phyloP scores from a whole-genome alignment of 148 eudicot species.

The Nepenthes gracilis region DNA sequence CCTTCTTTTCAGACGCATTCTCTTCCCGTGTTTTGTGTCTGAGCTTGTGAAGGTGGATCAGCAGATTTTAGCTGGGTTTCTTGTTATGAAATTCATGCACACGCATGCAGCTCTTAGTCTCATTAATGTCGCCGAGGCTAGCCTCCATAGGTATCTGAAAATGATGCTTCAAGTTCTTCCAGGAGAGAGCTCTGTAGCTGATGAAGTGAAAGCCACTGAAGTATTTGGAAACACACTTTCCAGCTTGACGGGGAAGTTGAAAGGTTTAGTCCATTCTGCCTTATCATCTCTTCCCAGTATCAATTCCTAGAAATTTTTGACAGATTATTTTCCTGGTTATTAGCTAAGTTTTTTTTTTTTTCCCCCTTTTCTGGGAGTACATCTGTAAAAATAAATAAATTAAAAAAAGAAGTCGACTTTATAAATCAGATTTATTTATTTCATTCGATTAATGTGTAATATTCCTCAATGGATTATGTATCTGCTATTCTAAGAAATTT shows the following conservation, averaged over 20 bases:
- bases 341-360: not conserved
- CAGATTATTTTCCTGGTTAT: not conserved
- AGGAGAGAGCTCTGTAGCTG: constrained; percentile 8
- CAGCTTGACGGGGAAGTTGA: constrained; percentile 27
- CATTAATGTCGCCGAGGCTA: constrained; percentile 65
- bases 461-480: too few species aligned
- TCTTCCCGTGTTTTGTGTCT: constrained; percentile 57
- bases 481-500: too few species aligned
- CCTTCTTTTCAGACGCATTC: constrained; percentile 32
- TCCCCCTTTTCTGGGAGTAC: not conserved
- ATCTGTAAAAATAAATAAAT: not conserved
- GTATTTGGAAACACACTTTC: constrained; percentile 32
- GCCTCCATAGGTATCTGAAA: constrained; percentile 43
- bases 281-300: constrained; percentile 33
- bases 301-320: not conserved
- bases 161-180: constrained; percentile 33
- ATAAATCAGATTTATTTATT: too few species aligned
- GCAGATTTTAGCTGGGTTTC: constrained; percentile 66
- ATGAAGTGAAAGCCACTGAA: constrained; percentile 19
- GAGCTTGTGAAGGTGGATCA: constrained; percentile 81
- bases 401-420: too few species aligned
- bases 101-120: constrained; percentile 63
- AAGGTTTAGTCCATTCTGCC: constrained; percentile 39
- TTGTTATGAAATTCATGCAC: constrained; percentile 76
- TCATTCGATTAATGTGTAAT: too few species aligned